Evolutionary conservation across 2,329 filamentous ascomycete genomes (phyloP), one percentile per base, ranked within the genome.

Genomic region (Tolypocladium album): DNA sequence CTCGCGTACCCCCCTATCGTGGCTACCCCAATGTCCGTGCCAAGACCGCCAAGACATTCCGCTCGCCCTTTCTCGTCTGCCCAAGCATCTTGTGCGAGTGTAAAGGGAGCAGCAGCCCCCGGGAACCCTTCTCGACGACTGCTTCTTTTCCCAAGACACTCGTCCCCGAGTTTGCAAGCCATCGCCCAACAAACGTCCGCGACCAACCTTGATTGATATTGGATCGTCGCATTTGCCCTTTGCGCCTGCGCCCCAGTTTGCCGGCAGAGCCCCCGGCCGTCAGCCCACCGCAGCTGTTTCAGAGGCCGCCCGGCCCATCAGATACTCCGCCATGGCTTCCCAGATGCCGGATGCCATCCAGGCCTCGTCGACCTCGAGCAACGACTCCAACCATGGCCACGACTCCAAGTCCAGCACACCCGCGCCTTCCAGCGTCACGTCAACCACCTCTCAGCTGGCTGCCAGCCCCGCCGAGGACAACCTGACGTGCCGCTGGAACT

Each of bases 401-500:
- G 76, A 79, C 56, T 82, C 81, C 61, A 82, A 80, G 69, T 78
- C 77, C 53, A 79, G 75, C 59, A 83, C 82, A 2, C 80, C 81
- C 3, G 80, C 78, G 2, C 78, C 81, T 2, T 78, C 78, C 2
- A 79, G 77, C 27, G 72, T 76, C n/a, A 74, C 78, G 9, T 78
- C 77, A 53, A 77, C 76, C 60, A 75, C 75, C 8, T 76, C 78
- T 12, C 74, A 78, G 65, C 75, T 76, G 60, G 73, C 12, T 31
- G n/a, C 8, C 40, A 27, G 72, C 61, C 61, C 64, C 59, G 73
- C 65, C 53, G 78, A 82, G 39, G 83, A 86, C 64, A 82, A 80
- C 67, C 78, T 87, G 40, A 78, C 79, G 59, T 87, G 84, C 71
- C 81, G 82, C 65, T 87, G 84, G 84, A 79, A 79, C 62, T 74